These are phyloP conservation scores for Phytopythium helicoides DNA, from an alignment of 352 stramenopile species.

Conservation along the genomic window DNA sequence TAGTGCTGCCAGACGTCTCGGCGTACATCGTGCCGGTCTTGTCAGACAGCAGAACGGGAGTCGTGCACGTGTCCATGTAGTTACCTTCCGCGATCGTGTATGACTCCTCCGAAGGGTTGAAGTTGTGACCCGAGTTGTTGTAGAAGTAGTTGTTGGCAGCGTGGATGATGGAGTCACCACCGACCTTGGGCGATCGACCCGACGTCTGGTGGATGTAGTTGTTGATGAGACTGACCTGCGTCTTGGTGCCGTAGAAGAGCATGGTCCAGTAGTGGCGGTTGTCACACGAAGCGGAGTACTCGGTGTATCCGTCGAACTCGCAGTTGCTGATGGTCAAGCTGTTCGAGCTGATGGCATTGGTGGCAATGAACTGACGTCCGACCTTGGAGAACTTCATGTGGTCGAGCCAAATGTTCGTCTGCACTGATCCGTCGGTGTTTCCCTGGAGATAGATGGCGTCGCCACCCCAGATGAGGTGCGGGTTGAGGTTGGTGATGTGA, in stretches of 20 bases:
- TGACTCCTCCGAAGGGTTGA: constrained; percentile 14
- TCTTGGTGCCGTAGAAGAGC: too few species aligned
- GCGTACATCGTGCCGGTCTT: constrained; percentile 14
- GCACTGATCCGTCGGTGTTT: too few species aligned
- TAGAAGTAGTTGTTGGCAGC: constrained; percentile 26
- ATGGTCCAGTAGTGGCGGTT: too few species aligned
- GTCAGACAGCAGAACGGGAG: constrained; percentile 11
- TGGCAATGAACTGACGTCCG: constrained; percentile 11
- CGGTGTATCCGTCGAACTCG: too few species aligned
- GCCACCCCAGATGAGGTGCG: too few species aligned
- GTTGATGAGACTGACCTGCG: too few species aligned
- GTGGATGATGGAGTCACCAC: constrained; percentile 18
- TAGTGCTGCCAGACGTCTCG: constrained; percentile 4
- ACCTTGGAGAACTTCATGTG: too few species aligned
- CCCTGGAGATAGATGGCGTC: too few species aligned
- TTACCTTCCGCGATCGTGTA: constrained; percentile 20
- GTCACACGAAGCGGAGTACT: too few species aligned
- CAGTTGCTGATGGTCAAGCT: constrained; percentile 50
- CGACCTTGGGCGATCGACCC: constrained; percentile 28
- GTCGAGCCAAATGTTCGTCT: too few species aligned
- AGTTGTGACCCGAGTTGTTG: constrained; percentile 15
- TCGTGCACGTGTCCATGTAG: constrained; percentile 27
- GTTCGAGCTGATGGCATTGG: constrained; percentile 27
- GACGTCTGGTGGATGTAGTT: too few species aligned
- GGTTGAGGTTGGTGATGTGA: too few species aligned